Conservation (phyloP, 371 early-diverging fungal species). For the Mortierella sp. region DNA sequence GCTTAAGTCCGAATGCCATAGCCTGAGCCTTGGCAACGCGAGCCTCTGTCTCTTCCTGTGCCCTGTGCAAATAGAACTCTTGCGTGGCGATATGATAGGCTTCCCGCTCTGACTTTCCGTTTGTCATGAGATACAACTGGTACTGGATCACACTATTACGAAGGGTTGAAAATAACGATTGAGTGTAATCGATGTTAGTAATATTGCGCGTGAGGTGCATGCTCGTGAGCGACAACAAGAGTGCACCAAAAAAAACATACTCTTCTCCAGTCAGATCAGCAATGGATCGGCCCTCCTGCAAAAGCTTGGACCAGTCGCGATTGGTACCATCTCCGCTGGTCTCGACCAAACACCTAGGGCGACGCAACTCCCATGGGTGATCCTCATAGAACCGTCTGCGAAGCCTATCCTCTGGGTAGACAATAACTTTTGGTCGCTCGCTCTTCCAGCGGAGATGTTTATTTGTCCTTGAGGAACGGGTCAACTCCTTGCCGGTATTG, state of each 20-base stretch:
- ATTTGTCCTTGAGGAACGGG: constrained; percentile 56
- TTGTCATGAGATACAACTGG: constrained; percentile 80
- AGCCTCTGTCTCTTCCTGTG: constrained; percentile 79
- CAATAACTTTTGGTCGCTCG: constrained; percentile 75
- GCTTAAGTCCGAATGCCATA: constrained; percentile 61
- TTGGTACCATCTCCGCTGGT: constrained; percentile 59
- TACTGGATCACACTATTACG: constrained; percentile 77
- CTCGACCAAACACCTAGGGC: constrained; percentile 77
- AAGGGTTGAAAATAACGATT: neutral
- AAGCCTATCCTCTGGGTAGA: constrained; percentile 90
- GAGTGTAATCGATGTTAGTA: neutral
- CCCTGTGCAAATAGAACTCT: constrained; percentile 80
- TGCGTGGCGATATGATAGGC: constrained; percentile 79
- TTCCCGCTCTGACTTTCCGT: constrained; percentile 74
- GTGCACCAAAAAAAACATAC: constrained; percentile 58
- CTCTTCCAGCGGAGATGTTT: constrained; percentile 68
- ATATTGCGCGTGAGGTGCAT: no score
- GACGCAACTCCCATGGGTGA: constrained; percentile 88
- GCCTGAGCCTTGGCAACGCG: constrained; percentile 75
- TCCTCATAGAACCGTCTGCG: constrained; percentile 87
- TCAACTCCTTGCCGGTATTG: constrained; percentile 8
- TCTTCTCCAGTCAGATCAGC: constrained; percentile 74
- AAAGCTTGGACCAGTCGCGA: constrained; percentile 41
- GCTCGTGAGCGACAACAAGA: neutral
- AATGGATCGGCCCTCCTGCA: constrained; percentile 66